Conservation (phyloP, 2,329 filamentous ascomycete genomes). For the Lachnellula hyalina region DNA sequence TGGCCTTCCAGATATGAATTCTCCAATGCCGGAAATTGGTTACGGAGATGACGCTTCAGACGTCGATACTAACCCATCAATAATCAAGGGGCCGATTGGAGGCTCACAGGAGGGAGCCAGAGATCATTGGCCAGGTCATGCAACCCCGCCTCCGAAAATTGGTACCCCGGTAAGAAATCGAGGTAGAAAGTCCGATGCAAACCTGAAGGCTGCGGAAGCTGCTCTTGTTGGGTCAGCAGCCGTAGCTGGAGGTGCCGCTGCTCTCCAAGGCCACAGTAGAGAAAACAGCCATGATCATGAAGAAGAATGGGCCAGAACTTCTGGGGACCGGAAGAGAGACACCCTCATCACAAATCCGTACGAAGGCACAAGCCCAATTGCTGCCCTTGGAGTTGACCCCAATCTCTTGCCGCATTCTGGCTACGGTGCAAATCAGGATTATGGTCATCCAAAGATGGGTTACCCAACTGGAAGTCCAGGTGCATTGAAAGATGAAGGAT, state of each 20-base stretch:
- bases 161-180: slow-evolving; percentile 8
- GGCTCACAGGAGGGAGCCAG: slow-evolving; percentile 22
- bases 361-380: slow-evolving; percentile 58
- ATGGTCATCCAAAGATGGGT: slow-evolving; percentile 32
- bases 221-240: slow-evolving; percentile 42
- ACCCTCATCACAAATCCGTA: slow-evolving; percentile 64
- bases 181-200: slow-evolving; percentile 18
- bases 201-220: slow-evolving; percentile 31
- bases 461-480: slow-evolving; percentile 44
- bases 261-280: slow-evolving; percentile 48
- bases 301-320: slow-evolving; percentile 60
- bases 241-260: slow-evolving; percentile 49
- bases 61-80: slow-evolving; percentile 77
- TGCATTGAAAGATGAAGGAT: slow-evolving; percentile 77
- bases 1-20: slow-evolving; percentile 60
- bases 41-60: slow-evolving; percentile 58
- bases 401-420: slow-evolving; percentile 39
- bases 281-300: slow-evolving; percentile 53
- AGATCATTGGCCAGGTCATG: slow-evolving; percentile 51
- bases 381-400: slow-evolving; percentile 36
- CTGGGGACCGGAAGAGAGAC: slow-evolving; percentile 59
- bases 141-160: slow-evolving; percentile 40
- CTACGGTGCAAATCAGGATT: slow-evolving; percentile 36
- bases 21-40: slow-evolving; percentile 74
- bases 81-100: slow-evolving; percentile 69